A percentile compares a stretch with the other conserved stretches of the same genome.
phyloP scores from a whole-genome alignment of 768 basidiomycete genomes.

The Suillus americanus region DNA sequence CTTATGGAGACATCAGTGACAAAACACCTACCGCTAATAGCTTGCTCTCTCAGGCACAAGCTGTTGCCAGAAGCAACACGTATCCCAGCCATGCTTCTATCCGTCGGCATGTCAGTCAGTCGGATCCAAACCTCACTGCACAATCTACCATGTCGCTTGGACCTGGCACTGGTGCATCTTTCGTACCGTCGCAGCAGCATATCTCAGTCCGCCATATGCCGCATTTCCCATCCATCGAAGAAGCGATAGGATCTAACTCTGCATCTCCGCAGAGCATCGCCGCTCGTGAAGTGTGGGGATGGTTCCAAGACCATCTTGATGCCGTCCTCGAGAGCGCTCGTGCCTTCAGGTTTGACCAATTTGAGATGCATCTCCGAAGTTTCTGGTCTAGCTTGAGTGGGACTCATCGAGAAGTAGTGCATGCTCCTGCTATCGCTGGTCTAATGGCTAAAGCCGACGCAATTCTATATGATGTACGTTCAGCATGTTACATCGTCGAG shows the following conservation, averaged over 20 bases:
- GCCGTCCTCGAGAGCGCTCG: slow-evolving; percentile 75
- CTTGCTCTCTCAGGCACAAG: slow-evolving; percentile 75
- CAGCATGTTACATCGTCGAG: background rate
- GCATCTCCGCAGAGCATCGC: slow-evolving; percentile 76
- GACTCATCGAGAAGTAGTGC: slow-evolving; percentile 82
- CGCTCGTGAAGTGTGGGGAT: slow-evolving; percentile 86
- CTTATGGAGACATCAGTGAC: slow-evolving; percentile 68
- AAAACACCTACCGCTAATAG: slow-evolving; percentile 86
- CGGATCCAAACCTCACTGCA: slow-evolving; percentile 54
- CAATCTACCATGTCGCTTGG: slow-evolving; percentile 59
- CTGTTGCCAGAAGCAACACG: slow-evolving; percentile 50
- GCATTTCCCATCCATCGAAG: slow-evolving; percentile 84
- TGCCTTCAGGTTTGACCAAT: slow-evolving; percentile 82
- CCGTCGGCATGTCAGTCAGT: slow-evolving; percentile 62
- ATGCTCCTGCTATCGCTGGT: slow-evolving; percentile 85
- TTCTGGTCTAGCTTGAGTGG: slow-evolving; percentile 82
- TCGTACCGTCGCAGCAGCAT: slow-evolving; percentile 47
- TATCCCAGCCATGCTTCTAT: slow-evolving; percentile 75
- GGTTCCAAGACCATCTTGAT: slow-evolving; percentile 92
- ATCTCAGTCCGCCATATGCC: slow-evolving; percentile 74
- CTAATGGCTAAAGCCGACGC: slow-evolving; percentile 90
- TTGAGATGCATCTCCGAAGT: slow-evolving; percentile 80
- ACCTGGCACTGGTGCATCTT: slow-evolving; percentile 43
- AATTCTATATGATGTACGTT: slow-evolving; percentile 86
- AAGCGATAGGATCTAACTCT: slow-evolving; percentile 73